These are phyloP conservation scores for Sequoiadendron giganteum DNA, from an alignment of 75 land plant species.

Conservation along the genomic window DNA sequence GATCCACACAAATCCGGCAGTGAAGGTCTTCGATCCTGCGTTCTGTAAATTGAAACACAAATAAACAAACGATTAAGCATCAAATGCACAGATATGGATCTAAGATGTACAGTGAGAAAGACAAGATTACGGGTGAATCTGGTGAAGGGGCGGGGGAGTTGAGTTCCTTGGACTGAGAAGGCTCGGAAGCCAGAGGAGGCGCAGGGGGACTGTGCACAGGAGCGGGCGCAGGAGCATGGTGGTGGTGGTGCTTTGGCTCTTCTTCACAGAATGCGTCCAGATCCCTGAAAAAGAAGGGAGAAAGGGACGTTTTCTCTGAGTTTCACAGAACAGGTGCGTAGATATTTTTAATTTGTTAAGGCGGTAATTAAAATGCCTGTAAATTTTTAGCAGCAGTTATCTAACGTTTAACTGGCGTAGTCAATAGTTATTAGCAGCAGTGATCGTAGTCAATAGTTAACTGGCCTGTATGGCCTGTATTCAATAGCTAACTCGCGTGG, in stretches of 20 bases:
- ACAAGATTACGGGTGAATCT: neutral
- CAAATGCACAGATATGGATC: too few species aligned
- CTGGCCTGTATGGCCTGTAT: too few species aligned
- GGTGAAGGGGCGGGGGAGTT: neutral
- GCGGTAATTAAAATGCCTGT: too few species aligned
- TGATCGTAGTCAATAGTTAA: too few species aligned
- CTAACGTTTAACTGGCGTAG: too few species aligned
- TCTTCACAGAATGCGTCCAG: neutral
- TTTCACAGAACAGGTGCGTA: too few species aligned
- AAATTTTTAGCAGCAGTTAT: too few species aligned
- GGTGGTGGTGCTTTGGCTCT: neutral
- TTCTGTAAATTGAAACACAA: neutral
- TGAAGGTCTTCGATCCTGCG: neutral
- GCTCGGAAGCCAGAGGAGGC: constrained; percentile 3
- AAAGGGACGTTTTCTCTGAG: too few species aligned
- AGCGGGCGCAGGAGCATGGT: neutral
- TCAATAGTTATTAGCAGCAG: too few species aligned
- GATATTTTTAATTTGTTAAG: too few species aligned
- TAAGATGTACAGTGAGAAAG: neutral
- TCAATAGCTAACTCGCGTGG: too few species aligned
- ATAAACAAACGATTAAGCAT: neutral
- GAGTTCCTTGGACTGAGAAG: neutral
- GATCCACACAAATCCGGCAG: neutral
- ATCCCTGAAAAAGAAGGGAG: too few species aligned
- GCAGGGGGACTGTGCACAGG: neutral